A percentile compares a stretch with the other conserved stretches of the same genome.
Conservation (phyloP, 2,329 filamentous ascomycete species). For the Penicillium sclerotigenum region DNA sequence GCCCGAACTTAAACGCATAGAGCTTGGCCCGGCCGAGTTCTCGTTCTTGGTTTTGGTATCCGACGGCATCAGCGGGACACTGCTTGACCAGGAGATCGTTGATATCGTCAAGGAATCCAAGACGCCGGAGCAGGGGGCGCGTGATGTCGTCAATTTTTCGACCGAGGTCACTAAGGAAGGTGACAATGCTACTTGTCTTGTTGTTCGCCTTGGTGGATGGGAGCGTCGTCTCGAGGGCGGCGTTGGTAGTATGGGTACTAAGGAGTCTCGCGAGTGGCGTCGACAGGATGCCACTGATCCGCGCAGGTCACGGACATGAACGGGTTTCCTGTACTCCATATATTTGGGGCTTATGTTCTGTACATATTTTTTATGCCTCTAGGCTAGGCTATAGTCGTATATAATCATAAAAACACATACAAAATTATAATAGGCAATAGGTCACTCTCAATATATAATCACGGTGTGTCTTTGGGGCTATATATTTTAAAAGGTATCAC, state of each 20-base stretch:
- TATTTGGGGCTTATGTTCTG: conserved; percentile 5
- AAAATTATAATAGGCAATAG: background rate
- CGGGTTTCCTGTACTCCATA: background rate
- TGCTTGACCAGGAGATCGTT: conserved; percentile 91
- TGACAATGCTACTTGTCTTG: conserved; percentile 63
- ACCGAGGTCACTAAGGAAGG: conserved; percentile 72
- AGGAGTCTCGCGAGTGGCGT: conserved; percentile 83
- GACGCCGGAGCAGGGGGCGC: conserved; percentile 82
- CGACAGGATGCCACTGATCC: conserved; percentile 78
- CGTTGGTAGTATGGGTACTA: conserved; percentile 82
- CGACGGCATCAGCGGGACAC: conserved; percentile 81
- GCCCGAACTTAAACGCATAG: conserved; percentile 77
- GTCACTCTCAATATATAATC: background rate
- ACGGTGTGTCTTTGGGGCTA: background rate
- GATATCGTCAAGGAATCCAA: conserved; percentile 91
- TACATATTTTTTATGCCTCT: conserved; percentile 20
- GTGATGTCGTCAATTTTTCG: conserved; percentile 77
- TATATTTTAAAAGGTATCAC: background rate
- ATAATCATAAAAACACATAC: conserved; percentile 9
- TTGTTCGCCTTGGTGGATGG: conserved; percentile 63
- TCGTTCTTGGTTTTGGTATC: conserved; percentile 84
- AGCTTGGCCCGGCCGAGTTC: conserved; percentile 79
- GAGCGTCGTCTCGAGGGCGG: conserved; percentile 71
- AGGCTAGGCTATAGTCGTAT: conserved; percentile 9
- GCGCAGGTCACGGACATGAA: conserved; percentile 59